These are phyloP conservation scores for Trichoderma parareesei DNA, from an alignment of 495 filamentous ascomycete species.

Conservation along the genomic window DNA sequence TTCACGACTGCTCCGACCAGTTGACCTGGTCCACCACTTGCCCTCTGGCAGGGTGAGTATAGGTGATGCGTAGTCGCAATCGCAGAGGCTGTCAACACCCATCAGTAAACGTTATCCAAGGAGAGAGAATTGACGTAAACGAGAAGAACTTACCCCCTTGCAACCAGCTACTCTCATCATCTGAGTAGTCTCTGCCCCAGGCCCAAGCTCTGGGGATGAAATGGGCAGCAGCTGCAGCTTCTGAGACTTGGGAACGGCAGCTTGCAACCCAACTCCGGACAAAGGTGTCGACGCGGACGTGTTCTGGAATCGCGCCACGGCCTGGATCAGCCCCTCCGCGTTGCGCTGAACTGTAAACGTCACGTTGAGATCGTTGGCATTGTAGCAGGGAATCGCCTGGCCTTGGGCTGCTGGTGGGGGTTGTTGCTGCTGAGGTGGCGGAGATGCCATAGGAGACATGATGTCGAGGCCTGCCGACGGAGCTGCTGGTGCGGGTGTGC, in stretches of 20 bases:
- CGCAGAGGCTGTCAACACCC: slow-evolving; percentile 45
- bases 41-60: slow-evolving; percentile 54
- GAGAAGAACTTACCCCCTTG: slow-evolving; percentile 66
- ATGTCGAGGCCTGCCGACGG: slow-evolving; percentile 38
- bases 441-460: slow-evolving; percentile 36
- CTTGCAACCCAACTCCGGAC: slow-evolving; percentile 70
- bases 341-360: slow-evolving; percentile 75
- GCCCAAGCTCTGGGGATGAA: slow-evolving; percentile 63
- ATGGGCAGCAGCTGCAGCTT: slow-evolving; percentile 85
- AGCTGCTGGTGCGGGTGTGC: slow-evolving; percentile 21
- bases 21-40: slow-evolving; percentile 86
- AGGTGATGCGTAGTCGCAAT: slow-evolving; percentile 77
- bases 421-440: slow-evolving; percentile 37
- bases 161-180: slow-evolving; percentile 74
- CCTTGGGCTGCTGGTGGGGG: slow-evolving; percentile 23
- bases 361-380: slow-evolving; percentile 75
- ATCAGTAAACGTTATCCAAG: slow-evolving; percentile 20
- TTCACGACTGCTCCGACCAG: slow-evolving; percentile 72
- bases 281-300: slow-evolving; percentile 55
- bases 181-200: slow-evolving; percentile 78
- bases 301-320: slow-evolving; percentile 78
- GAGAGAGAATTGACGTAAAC: neutral
- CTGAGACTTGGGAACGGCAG: slow-evolving; percentile 92
- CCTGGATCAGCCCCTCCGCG: slow-evolving; percentile 61
- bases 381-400: slow-evolving; percentile 63